Conservation (phyloP, 106 monocot species). For the Phalaenopsis equestris region DNA sequence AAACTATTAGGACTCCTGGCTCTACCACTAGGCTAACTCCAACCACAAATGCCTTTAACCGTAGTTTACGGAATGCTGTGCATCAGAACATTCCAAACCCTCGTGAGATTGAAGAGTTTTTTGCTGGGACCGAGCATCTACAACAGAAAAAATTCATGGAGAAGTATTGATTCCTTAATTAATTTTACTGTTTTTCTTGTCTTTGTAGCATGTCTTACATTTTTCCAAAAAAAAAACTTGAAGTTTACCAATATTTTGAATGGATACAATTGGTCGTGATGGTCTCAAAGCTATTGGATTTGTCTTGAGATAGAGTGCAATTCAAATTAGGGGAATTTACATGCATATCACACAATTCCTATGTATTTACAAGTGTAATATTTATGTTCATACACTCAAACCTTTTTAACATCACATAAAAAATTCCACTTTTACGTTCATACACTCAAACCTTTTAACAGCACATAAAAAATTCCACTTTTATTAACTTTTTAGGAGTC, state of each 20-base stretch:
- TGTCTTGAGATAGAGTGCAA: too few species aligned
- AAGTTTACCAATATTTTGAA: not conserved
- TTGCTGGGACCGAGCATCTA: constrained; percentile 48
- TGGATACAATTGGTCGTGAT: not conserved
- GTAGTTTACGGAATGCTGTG: constrained; percentile 15
- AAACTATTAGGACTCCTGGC: constrained; percentile 35
- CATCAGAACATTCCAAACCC: constrained; percentile 30
- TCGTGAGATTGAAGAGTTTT: constrained; percentile 72
- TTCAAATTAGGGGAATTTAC: too few species aligned
- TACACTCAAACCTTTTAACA: too few species aligned
- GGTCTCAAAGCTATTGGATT: not conserved
- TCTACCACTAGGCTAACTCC: constrained; percentile 38
- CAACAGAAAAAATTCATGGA: constrained; percentile 56
- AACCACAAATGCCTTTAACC: constrained; percentile 7
- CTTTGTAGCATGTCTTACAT: not conserved
- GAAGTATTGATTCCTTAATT: constrained; percentile 33
- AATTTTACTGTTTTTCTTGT: not conserved
- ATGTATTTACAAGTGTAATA: too few species aligned
- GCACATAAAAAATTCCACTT: too few species aligned
- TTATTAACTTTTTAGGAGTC: too few species aligned
- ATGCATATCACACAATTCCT: too few species aligned
- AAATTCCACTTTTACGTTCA: too few species aligned
- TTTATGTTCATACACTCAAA: too few species aligned
- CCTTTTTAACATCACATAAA: too few species aligned
- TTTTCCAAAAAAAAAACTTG: not conserved